Evolutionary conservation across 257 asterid species (phyloP).

Genomic region (Forsythia suspensa): DNA sequence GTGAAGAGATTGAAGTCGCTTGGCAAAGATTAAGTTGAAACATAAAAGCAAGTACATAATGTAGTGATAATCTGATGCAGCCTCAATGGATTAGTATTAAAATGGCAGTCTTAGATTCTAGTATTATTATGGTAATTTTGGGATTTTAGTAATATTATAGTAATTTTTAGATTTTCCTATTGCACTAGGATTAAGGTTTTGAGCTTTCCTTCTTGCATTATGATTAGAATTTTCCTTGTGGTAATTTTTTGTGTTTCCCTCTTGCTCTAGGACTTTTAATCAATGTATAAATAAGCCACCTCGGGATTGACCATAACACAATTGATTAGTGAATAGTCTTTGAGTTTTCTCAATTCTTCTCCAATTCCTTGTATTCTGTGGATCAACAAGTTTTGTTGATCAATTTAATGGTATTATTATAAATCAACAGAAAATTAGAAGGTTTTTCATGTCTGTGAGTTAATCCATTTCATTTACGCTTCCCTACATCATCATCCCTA

Average conservation of each 20-base stretch:
- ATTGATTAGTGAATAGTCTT: neutral
- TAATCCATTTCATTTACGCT: neutral
- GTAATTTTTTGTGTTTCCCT: neutral
- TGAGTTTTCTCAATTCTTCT: neutral
- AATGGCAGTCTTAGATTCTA: neutral
- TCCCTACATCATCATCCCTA: neutral
- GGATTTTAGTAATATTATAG: neutral
- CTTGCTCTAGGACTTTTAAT: neutral
- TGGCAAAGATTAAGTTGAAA: neutral
- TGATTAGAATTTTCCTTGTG: neutral
- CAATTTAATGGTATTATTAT: neutral
- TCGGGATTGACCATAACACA: neutral
- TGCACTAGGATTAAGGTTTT: neutral
- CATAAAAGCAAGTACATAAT: neutral
- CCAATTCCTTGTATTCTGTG: neutral
- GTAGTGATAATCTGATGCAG: neutral
- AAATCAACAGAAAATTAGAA: neutral
- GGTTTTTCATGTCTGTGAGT: neutral
- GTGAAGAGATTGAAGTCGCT: too few species aligned
- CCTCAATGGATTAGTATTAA: neutral
- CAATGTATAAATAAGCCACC: neutral
- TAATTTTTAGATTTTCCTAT: neutral
- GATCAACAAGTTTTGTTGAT: neutral
- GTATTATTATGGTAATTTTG: neutral
- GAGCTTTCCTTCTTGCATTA: neutral